A percentile compares a stretch with the other conserved stretches of the same genome.
phyloP scores from a whole-genome alignment of 1,284 basidiomycete genomes.

The Tetrapyrgos nigripes region DNA sequence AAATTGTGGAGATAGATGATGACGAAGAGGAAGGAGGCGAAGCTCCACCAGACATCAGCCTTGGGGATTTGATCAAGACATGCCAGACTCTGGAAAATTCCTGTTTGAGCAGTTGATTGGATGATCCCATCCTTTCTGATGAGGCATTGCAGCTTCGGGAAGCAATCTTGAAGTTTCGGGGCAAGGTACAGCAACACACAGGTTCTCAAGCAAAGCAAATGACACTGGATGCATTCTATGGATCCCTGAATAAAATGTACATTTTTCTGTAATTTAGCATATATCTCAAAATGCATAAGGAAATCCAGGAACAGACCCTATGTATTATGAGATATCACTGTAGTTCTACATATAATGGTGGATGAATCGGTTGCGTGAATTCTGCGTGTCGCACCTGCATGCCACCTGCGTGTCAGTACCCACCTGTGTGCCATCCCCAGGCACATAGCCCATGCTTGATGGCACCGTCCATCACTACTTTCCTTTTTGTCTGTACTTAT shows the following conservation, averaged over 20 bases:
- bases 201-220: neutral
- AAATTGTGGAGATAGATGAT: neutral
- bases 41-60: no score
- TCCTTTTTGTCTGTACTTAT: no score
- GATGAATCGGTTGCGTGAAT: no score
- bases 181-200: neutral
- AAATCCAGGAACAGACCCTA: neutral
- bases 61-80: neutral
- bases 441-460: no score
- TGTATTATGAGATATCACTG: neutral
- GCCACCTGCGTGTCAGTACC: no score
- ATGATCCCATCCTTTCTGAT: neutral
- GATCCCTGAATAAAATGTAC: neutral
- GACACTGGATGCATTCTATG: neutral
- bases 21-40: neutral
- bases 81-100: neutral
- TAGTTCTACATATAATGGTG: no score
- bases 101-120: neutral
- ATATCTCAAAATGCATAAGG: conserved; percentile 1
- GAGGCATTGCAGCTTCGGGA: neutral
- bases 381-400: no score
- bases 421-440: no score
- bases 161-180: neutral
- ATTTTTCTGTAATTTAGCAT: neutral
- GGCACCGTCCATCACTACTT: no score